Evolutionary conservation across 345 rosid species (phyloP).

Genomic region (Turritis glabra): DNA sequence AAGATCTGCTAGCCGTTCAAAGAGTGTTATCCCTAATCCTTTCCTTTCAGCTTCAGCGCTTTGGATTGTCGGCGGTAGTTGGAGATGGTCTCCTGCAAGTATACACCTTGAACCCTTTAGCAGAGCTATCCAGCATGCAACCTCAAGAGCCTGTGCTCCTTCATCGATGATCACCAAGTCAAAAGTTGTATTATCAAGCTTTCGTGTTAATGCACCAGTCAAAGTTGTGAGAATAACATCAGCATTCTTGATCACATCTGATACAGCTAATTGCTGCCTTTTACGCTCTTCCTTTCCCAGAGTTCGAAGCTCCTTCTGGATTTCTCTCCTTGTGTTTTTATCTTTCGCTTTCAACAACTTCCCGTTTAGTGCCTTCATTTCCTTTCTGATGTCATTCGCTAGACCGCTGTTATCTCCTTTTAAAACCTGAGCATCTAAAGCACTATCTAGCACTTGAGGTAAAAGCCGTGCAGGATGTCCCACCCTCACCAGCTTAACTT

Average conservation of each 20-base stretch:
- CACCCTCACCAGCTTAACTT: slow-evolving; percentile 85
- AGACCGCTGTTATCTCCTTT: slow-evolving; percentile 84
- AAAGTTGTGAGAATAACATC: slow-evolving; percentile 84
- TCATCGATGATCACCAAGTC: slow-evolving; percentile 96
- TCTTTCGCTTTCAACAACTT: slow-evolving; percentile 85
- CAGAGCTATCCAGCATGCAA: slow-evolving; percentile 94
- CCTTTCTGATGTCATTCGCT: slow-evolving; percentile 92
- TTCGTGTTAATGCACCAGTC: slow-evolving; percentile 81
- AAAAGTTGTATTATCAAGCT: slow-evolving; percentile 69
- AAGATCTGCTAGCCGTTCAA: slow-evolving; percentile 82
- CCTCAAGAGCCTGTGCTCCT: slow-evolving; percentile 99
- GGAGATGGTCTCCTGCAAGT: slow-evolving; percentile 97
- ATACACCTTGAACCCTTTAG: slow-evolving; percentile 89
- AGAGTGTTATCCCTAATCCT: slow-evolving; percentile 92
- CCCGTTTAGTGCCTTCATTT: slow-evolving; percentile 91
- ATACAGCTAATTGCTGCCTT: slow-evolving; percentile 94
- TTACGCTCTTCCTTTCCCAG: slow-evolving; percentile 92
- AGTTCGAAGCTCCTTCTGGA: slow-evolving; percentile 82
- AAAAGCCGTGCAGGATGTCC: slow-evolving; percentile 96
- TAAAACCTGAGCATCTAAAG: slow-evolving; percentile 91
- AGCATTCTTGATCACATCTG: slow-evolving; percentile 81
- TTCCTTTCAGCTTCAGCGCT: slow-evolving; percentile 93
- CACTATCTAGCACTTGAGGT: slow-evolving; percentile 92
- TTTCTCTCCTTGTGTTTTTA: slow-evolving; percentile 71
- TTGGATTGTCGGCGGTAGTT: slow-evolving; percentile 95